A percentile compares a stretch with the other conserved stretches of the same genome.
Conservation (phyloP, 1,284 basidiomycete genomes). For the Pholiota adiposa region DNA sequence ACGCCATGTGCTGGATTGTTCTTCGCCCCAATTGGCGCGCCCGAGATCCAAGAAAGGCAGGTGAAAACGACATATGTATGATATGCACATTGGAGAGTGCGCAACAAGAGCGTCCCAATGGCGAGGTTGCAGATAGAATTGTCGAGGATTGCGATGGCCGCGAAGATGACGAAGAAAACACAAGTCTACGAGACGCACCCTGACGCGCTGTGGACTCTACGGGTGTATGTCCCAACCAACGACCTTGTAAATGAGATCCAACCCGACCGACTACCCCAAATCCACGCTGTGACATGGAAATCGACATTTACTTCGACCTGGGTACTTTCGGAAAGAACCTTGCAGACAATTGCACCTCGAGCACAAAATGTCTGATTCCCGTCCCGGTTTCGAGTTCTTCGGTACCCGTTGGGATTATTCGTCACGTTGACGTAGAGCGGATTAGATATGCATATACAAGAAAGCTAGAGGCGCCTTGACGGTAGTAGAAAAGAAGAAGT, state of each 20-base stretch:
- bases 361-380: background rate
- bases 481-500: background rate
- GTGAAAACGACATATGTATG: background rate
- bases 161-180: background rate
- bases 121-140: background rate
- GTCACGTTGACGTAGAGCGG: background rate
- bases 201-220: background rate
- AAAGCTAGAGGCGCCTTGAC: background rate
- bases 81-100: too few relatives aligned
- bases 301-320: background rate
- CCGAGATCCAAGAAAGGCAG: too few relatives aligned
- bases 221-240: background rate
- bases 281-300: background rate
- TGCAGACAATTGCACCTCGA: background rate
- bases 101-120: background rate
- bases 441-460: background rate
- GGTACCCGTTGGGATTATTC: background rate
- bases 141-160: too few relatives aligned
- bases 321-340: background rate
- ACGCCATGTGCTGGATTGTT: constrained; percentile 26
- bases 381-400: background rate
- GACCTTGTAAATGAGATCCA: background rate
- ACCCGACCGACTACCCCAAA: background rate
- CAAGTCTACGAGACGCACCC: background rate
- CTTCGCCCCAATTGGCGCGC: background rate